Base-by-base conservation (phyloP, 2,329 filamentous ascomycete genomes). In the Aureobasidium sp. region DNA sequence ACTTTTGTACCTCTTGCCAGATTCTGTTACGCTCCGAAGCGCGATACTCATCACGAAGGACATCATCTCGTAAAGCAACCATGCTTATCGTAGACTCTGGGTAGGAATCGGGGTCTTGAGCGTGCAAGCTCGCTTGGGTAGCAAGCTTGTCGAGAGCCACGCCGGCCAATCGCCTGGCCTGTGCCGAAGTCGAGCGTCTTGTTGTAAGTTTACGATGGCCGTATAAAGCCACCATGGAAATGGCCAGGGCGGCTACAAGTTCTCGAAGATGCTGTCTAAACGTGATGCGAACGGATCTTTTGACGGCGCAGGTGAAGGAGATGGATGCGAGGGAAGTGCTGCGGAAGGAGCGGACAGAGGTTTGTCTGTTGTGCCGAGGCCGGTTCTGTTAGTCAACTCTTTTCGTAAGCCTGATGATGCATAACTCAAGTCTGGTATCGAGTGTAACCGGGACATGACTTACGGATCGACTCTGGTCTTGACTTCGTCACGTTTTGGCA, bases 251-350 rank as follows among this genome's bases (percentile, higher is more conserved):
- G 65, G 86, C 59, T 77, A 80, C 68, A 93, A 90, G 82, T 75
- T 84, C 73, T 83, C 89, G 74, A 84, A 88, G 79, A 93, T 93
- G 79, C 85, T 84, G 79, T 80, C 84, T 88, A 86, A 93, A 64
- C 70, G 85, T 80, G 79, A 85, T 81, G 74, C 85, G 77, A 81
- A 90, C 71, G 71, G 84, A 87, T 75, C 87, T 79, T 70, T 81
- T 81, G 84, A 89, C 63, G 71, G 86, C 81, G 73, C 88, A 96
- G 75, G 74, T 68, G 85, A 96, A 77, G 74, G 90, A 81, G 85
- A 97, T 79, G 71, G 86, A 81, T 79, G 90, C 86, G 84, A 95
- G 86, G 77, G 88, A 94, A 77, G 80, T 86, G 74, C 86, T 91
- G 72, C 83, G 81, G 78, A 96, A 81, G 70, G 61, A 56, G 61